Base-by-base conservation (phyloP, 202 grass and related monocot species). In the Zizania palustris region DNA sequence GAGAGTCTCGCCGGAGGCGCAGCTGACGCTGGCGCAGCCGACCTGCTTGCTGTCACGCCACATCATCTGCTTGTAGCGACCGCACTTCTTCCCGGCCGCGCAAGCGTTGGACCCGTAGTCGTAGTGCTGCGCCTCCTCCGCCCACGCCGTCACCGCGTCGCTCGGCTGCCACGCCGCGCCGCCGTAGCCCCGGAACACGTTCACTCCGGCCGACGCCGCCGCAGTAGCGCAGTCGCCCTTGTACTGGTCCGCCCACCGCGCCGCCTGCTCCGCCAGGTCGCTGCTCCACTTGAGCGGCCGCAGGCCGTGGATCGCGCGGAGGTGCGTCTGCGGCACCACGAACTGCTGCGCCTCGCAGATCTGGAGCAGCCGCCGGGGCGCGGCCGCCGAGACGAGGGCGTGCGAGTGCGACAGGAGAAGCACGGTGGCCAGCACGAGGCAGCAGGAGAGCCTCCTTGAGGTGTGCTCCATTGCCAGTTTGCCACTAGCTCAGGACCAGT, bases 21-120 rank as follows among this genome's bases (percentile, higher is more conserved):
- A 92, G 15, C 49, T 6, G 44, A 86, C 45, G 74, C 1, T 20
- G 42, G 79, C 79, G 75, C 86, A 92, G 0, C 90, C 86, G 33
- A 88, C 40, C 43, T 73, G 22, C 19, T 57, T 63, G 83, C 66
- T 88, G 6, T 6, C 45, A 40, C 61, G 48, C 86, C 86, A 84
- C 79, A 88, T 73, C 44, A 89, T 62, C 79, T 89, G 90, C 56
- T 45, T 88, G 86, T 78, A 86, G 35, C 73, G 61, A 55, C 39
- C 68, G 76, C 86, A 86, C 6, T 34, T 3, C 43, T 67, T 46
- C 43, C 79, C 69, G 1, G 15, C 11, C 39, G 33, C 33, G 85
- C 85, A 92, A 38, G 74, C 67, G 79, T 80, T 72, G 69, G 86
- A 51, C 1, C 3, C n/a, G 60, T 73, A 73, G 72, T 92, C 75